Conservation (phyloP, 164 flowering plant species). For the Annona squamosa region DNA sequence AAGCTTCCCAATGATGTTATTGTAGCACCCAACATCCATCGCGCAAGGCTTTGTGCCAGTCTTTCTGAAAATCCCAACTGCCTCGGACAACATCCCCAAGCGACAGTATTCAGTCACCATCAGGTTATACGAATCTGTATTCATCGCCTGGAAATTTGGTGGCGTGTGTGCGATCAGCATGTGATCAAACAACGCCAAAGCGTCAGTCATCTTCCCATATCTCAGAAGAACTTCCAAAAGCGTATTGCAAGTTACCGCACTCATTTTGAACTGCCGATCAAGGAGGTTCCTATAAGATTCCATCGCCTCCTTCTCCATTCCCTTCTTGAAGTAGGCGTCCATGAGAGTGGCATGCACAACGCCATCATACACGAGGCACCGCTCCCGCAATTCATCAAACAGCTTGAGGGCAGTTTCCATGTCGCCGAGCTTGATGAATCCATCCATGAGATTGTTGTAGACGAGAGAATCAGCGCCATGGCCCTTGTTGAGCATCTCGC, state of each 20-base stretch:
- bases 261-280: constrained; percentile 53
- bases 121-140: constrained; percentile 55
- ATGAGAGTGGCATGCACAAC: constrained; percentile 59
- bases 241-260: constrained; percentile 65
- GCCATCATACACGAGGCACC: constrained; percentile 76
- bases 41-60: constrained; percentile 52
- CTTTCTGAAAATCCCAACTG: constrained; percentile 43
- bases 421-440: constrained; percentile 48
- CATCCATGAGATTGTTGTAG: constrained; percentile 55
- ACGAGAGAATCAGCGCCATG: constrained; percentile 78
- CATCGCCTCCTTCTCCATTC: constrained; percentile 70
- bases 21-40: constrained; percentile 69
- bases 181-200: constrained; percentile 48
- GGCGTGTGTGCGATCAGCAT: constrained; percentile 74
- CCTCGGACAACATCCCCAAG: constrained; percentile 43
- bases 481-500: constrained; percentile 70
- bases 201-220: constrained; percentile 51
- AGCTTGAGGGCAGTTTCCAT: constrained; percentile 60
- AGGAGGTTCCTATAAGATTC: constrained; percentile 47
- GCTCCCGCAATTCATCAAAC: constrained; percentile 69
- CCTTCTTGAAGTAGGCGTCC: constrained; percentile 63
- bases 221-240: constrained; percentile 59
- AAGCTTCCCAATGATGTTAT: constrained; percentile 53
- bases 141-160: constrained; percentile 57
- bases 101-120: constrained; percentile 71